Evolutionary conservation across 257 asterid genomes (phyloP), one percentile per base, ranked within the genome.

Genomic region (Buddleja alternifolia): DNA sequence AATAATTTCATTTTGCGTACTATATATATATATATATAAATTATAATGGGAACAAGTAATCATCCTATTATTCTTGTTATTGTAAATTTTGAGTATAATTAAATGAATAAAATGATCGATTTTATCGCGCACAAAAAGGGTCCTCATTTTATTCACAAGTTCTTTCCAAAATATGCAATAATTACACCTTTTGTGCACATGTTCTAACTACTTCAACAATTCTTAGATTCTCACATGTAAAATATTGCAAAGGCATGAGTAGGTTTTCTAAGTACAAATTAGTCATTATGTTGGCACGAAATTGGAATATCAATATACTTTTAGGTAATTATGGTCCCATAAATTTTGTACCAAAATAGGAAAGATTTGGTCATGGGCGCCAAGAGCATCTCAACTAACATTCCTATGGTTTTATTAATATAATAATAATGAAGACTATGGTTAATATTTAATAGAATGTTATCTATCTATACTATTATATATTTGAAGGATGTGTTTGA

Each of bases 311-410:
- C 12, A 37, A 8, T 40, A 16, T 42, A 29, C n/a, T 10, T 1
- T 6, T 20, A 47, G 67, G 72, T 69, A 44, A 69, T 67, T 63
- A 69, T 69, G 63, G 63, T 70, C 80, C 64, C 68, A 63, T 62
- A 61, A 45, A 17, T 37, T 37, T 42, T 62, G 7, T 17, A 39
- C 39, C 72, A 52, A 48, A 50, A 75, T 46, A 56, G 53, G 75
- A 44, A 63, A 75, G 67, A 71, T 75, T 75, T 70, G 76, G 75
- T 59, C 41, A 70, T 60, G 58, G 51, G 60, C 40, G 53, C 36
- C 66, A 72, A n/a, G 7, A 53, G 61, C 61, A 68, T 44, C 67
- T 46, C 72, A 68, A 45, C 79, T 61, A 75, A 46, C 66, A 69
- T 70, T 60, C 73, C 48, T 20, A 64, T 16, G 10, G 3, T 21